These are phyloP conservation scores for Ambrosia artemisiifolia DNA, from an alignment of 129 eudicot species.

Conservation along the genomic window DNA sequence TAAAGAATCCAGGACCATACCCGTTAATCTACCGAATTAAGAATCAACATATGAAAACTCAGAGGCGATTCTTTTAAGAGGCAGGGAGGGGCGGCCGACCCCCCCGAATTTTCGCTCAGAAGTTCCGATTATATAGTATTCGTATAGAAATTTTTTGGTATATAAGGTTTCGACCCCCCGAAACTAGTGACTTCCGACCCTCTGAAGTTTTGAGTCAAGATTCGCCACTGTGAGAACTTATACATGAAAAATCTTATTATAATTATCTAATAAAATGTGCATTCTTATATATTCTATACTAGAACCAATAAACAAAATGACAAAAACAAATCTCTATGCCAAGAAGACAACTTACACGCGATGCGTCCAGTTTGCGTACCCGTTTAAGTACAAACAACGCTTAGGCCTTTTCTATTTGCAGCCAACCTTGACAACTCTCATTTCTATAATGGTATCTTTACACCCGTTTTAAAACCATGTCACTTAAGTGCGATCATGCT, in stretches of 20 bases:
- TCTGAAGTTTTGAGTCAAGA: too few relatives aligned
- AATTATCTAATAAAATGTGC: conserved; percentile 12
- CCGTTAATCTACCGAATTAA: background rate
- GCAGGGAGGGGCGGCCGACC: too few relatives aligned
- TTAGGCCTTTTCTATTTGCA: conserved; percentile 4
- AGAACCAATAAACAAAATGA: conserved; percentile 12
- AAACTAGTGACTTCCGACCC: too few relatives aligned
- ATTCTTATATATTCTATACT: conserved; percentile 22
- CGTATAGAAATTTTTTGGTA: too few relatives aligned
- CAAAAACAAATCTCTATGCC: conserved; percentile 43
- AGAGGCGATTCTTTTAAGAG: too few relatives aligned
- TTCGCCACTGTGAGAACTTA: too few relatives aligned
- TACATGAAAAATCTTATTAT: too few relatives aligned
- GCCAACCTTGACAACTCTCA: conserved; percentile 20
- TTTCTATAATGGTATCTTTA: background rate
- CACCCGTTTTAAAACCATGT: conserved; percentile 27
- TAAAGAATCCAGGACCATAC: background rate
- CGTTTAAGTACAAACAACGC: conserved; percentile 22
- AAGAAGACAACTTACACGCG: conserved; percentile 10
- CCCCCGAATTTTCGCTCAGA: too few relatives aligned
- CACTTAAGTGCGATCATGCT: conserved; percentile 1
- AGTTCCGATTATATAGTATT: too few relatives aligned
- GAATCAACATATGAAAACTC: too few relatives aligned
- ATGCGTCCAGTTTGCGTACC: conserved; percentile 21
- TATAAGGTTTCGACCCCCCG: too few relatives aligned